Evolutionary conservation across 1,284 basidiomycete genomes (phyloP), one percentile per base, ranked within the genome.

Genomic region (Microstroma glucosiphilum): DNA sequence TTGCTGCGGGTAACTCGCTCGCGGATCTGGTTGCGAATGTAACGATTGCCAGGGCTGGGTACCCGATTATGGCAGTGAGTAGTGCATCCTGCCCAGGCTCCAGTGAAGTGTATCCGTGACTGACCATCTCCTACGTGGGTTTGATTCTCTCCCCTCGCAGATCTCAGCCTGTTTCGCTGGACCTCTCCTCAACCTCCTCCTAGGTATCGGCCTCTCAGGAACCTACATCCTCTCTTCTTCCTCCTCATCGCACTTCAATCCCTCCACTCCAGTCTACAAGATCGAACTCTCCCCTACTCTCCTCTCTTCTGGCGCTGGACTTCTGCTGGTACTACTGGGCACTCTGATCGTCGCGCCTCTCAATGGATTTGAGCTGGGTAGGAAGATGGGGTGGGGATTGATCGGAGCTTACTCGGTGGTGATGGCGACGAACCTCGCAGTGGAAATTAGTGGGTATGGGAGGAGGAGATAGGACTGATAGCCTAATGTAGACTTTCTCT

Each of bases 21-120:
- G 94, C 93, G 0, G 94, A 98, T 80, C 85, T 97, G 19, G 93
- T 98, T 1, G 93, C 94, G 41, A 97, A 98, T 81, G 89, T 92
- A 81, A 93, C 90, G 56, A 74, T 79, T 91, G 75, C 76, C 7
- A 58, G 69, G 19, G 61, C 76, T 23, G 76, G 75, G 3, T 76
- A 76, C 61, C 76, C 76, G 1, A 65, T 73, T 41, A 78, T 79
- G 78, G 77, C 78, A 58, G n/a, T n/a, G n/a, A n/a, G n/a, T n/a
- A n/a, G n/a, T n/a, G n/a, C n/a, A n/a, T n/a, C n/a, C n/a, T n/a
- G n/a, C n/a, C n/a, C n/a, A n/a, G n/a, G n/a, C n/a, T n/a, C 62
- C 12, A 11, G 12, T 43, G 42, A 11, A 11, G 42, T 11, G 17
- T 1, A 48, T 17, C 19, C 17, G 19, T 48, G 17, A 19, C 43